Base-by-base conservation (phyloP, 2,329 filamentous ascomycete species). In the Madurella fahalii region DNA sequence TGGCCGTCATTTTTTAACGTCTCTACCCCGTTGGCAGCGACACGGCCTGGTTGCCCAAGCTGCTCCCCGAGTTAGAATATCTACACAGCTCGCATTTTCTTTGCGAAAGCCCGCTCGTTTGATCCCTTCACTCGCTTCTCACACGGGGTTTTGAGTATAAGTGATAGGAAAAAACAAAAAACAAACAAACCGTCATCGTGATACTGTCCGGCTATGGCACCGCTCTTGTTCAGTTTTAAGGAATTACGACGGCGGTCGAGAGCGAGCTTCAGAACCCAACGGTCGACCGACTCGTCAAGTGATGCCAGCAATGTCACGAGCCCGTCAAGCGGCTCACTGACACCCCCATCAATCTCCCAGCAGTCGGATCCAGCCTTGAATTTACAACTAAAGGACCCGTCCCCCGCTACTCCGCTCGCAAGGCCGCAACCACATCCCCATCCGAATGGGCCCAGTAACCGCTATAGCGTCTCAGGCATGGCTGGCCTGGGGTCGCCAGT, bases 241-340 rank as follows among this genome's bases (percentile, higher is more conserved):
- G 84, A 87, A 67, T 73, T 95, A 53, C 87, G 89, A 64, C 83
- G 89, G 63, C 85, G 86, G 64, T 94, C 89, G 53, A 86, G 79
- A 69, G 81, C 85, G 57, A 91, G 85, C 75, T 86, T 91, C 72
- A 83, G 81, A 56, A 85, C 83, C 46, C 80, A 81, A 40, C 78
- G 77, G 58, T 83, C 83, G 40, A 82, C 79, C 46, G 82, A 86
- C 63, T 79, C 78, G 9, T 82, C 81, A 45, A 84, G 81, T 68
- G 82, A 83, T 66, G 80, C 78, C 40, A 80, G 77, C 65, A 78
- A 82, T 63, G 80, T 78, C 63, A 83, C 81, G 32, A 78, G 83
- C 50, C 81, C 82, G 39, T 84, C 83, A 12, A 87, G 80, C 67
- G 89, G 85, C 64, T 86, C 86, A 47, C 74, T 86, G 43, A 91